A percentile compares a stretch with the other conserved stretches of the same genome.
These are phyloP conservation scores for Thalassiosira profunda DNA, from an alignment of 108 stramenopile species.

Conservation along the genomic window DNA sequence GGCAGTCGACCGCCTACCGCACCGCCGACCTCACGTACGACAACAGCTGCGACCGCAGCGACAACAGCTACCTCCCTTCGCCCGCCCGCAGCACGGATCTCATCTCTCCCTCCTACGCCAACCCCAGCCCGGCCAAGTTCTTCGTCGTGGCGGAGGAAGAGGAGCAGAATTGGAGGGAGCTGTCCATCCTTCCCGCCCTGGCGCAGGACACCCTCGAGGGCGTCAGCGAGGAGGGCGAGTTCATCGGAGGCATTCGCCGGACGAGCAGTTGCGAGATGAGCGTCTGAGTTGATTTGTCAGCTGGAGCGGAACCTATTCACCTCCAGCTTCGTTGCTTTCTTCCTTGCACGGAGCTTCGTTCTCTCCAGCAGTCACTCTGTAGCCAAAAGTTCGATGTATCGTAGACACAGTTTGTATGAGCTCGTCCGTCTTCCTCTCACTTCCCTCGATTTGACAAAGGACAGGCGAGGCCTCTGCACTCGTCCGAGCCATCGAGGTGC, in stretches of 20 bases:
- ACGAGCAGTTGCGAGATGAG: too few species aligned
- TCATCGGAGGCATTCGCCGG: too few species aligned
- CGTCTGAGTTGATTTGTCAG: too few species aligned
- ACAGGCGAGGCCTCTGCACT: conserved; percentile 36
- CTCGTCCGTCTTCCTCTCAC: too few species aligned
- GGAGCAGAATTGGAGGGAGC: conserved; percentile 5
- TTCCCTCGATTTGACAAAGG: conserved; percentile 15
- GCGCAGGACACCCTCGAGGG: background rate
- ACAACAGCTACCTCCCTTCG: conserved; percentile 1
- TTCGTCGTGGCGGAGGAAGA: conserved; percentile 28
- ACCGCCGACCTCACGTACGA: conserved; percentile 22
- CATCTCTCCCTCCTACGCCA: background rate
- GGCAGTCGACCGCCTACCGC: conserved; percentile 3
- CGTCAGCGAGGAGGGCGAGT: background rate
- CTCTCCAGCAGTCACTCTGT: too few species aligned
- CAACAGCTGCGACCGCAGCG: conserved; percentile 10
- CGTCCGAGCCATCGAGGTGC: conserved; percentile 46
- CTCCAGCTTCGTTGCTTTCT: too few species aligned
- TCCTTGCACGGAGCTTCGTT: too few species aligned
- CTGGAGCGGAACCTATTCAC: too few species aligned
- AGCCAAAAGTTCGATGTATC: too few species aligned
- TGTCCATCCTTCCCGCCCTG: background rate
- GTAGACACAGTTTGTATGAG: too few species aligned
- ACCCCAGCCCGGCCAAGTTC: conserved; percentile 3
- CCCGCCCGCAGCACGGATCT: background rate